Conservation (phyloP, 2,329 filamentous ascomycete species). For the Fusarium heterosporum region DNA sequence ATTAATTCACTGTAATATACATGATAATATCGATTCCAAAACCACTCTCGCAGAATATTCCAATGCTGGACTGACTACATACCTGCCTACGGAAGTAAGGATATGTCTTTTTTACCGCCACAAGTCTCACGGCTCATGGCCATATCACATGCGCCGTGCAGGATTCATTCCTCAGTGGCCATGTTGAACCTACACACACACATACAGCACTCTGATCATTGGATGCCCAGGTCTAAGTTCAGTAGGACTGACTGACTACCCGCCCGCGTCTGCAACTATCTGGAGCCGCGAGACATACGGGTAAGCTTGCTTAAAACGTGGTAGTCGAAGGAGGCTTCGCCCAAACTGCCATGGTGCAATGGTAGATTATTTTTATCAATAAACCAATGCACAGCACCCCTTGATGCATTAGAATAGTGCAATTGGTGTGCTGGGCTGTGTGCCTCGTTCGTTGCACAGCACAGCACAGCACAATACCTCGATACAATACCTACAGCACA, state of each 20-base stretch:
- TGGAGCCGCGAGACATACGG: constrained; percentile 27
- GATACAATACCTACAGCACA: too few species aligned
- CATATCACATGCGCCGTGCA: constrained; percentile 38
- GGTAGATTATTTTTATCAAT: constrained; percentile 46
- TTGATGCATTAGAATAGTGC: constrained; percentile 11
- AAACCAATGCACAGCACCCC: constrained; percentile 19
- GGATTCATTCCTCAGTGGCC: constrained; percentile 36
- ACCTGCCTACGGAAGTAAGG: background rate
- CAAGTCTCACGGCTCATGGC: background rate
- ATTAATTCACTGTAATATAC: constrained; percentile 1
- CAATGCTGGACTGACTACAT: constrained; percentile 5
- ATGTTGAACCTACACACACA: constrained; percentile 31
- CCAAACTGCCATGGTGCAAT: constrained; percentile 34
- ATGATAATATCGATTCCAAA: background rate
- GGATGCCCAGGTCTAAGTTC: constrained; percentile 17
- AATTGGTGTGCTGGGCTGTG: constrained; percentile 32
- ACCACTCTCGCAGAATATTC: constrained; percentile 9
- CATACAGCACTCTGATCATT: constrained; percentile 15
- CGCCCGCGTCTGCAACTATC: constrained; percentile 29
- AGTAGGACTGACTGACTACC: constrained; percentile 7
- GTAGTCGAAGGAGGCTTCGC: constrained; percentile 28
- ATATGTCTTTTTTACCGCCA: constrained; percentile 14
- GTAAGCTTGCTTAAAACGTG: constrained; percentile 23
- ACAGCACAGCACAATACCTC: too few species aligned
- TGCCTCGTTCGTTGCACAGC: too few species aligned